Base-by-base conservation (phyloP, 768 basidiomycete species). In the Russula earlei region DNA sequence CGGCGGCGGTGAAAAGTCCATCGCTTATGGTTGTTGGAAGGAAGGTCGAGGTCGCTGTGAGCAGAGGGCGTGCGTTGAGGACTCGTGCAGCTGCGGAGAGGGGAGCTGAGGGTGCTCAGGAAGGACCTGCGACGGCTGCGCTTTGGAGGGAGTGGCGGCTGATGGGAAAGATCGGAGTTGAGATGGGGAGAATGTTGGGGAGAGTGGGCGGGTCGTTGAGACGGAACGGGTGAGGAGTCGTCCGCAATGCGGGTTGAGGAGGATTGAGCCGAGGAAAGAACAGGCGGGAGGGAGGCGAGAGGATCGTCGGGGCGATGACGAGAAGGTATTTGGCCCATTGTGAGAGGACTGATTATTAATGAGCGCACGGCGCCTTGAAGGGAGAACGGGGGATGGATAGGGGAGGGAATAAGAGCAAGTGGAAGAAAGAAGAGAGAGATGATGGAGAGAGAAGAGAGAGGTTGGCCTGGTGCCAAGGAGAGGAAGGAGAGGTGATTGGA, bases 131-230 rank as follows among this genome's bases (percentile, higher is more conserved):
- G 50, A 8, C n/a, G 14, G 11, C 19, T 57, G 20, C 44, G 44
- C 55, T 59, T 51, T 8, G 43, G 17, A 11, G 55, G 47, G 49
- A 57, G 48, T 29, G 58, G 20, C 1, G 20, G 1, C 19, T 56
- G 55, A 57, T 57, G 38, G 29, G 45, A 33, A 5, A 57, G 56
- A 57, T 57, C 55, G 29, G 58, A 40, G 59, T 34, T 33, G 46
- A 27, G 55, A 38, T 58, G 38, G 34, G 49, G 29, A 5, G 46
- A 20, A 45, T 33, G 43, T 15, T n/a, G 24, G 34, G 3, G 24
- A 24, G 42, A 22, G 19, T 19, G 15, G 36, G 43, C 20, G 2
- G 14, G 51, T 17, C 19, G 45, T 19, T 54, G 45, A 8, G 38
- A 20, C 40, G 6, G 24, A 29, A 19, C 9, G 10, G 15, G 48